These are phyloP conservation scores for Talaromyces wortmannii DNA, from an alignment of 495 filamentous ascomycete genomes.

Conservation along the genomic window DNA sequence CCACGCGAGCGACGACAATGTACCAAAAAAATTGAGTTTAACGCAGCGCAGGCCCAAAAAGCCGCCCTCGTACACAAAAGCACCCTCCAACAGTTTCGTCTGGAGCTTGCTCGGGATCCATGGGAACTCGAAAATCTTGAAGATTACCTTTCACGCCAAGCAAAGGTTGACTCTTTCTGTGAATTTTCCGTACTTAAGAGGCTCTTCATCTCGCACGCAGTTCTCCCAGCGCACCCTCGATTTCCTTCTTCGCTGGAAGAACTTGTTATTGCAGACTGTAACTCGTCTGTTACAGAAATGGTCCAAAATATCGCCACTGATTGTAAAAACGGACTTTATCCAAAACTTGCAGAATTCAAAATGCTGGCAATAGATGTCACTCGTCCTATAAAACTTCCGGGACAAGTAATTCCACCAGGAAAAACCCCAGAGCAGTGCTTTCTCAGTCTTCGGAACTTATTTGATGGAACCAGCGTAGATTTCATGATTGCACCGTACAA, in stretches of 20 bases:
- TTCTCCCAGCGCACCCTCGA: constrained; percentile 14
- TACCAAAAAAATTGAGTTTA: constrained; percentile 2
- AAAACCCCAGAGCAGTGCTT: constrained; percentile 15
- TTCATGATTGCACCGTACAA: constrained; percentile 12
- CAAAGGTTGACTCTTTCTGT: constrained; percentile 13
- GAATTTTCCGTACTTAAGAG: constrained; percentile 15
- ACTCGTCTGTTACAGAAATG: constrained; percentile 13
- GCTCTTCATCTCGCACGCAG: constrained; percentile 11
- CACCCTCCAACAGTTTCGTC: constrained; percentile 10
- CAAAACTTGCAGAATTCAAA: constrained; percentile 7
- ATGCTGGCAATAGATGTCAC: constrained; percentile 14
- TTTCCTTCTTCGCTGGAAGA: constrained; percentile 12
- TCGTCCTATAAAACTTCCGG: constrained; percentile 12
- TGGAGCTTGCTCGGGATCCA: constrained; percentile 7
- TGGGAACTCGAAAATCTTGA: neutral
- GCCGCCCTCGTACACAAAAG: constrained; percentile 16
- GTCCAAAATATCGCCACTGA: constrained; percentile 14
- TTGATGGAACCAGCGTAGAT: constrained; percentile 14
- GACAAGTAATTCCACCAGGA: constrained; percentile 13
- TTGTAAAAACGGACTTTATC: constrained; percentile 11
- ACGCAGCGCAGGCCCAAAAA: constrained; percentile 9
- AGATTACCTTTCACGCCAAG: neutral
- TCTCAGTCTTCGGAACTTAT: constrained; percentile 8
- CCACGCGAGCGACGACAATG: neutral
- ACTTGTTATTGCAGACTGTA: constrained; percentile 17